Evolutionary conservation across 768 basidiomycete species (phyloP).

Genomic region (Tricholoma furcatifolium): DNA sequence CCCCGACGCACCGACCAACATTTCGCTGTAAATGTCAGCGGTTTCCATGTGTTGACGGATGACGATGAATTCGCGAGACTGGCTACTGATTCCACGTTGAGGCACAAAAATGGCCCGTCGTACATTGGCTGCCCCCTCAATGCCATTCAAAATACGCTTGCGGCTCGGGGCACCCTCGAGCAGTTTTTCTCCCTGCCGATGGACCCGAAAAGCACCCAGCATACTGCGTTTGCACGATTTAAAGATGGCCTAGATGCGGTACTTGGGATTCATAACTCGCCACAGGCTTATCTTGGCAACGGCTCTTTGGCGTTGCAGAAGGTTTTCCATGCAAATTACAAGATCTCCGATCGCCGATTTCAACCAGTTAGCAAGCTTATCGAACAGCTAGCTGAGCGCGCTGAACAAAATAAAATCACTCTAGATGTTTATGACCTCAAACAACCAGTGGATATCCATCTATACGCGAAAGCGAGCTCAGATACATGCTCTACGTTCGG

Average conservation of each 20-base stretch:
- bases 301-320: slow-evolving; percentile 35
- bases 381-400: slow-evolving; percentile 26
- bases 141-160: slow-evolving; percentile 33
- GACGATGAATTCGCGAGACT: slow-evolving; percentile 32
- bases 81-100: slow-evolving; percentile 24
- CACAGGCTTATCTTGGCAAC: slow-evolving; percentile 37
- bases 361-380: slow-evolving; percentile 35
- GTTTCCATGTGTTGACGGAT: slow-evolving; percentile 35
- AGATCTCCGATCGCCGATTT: slow-evolving; percentile 31
- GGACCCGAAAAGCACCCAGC: slow-evolving; percentile 28
- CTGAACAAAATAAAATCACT: slow-evolving; percentile 26
- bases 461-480: slow-evolving; percentile 28
- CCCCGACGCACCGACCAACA: slow-evolving; percentile 33
- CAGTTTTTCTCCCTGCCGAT: slow-evolving; percentile 37
- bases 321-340: slow-evolving; percentile 40
- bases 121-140: slow-evolving; percentile 32
- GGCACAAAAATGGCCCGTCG: slow-evolving; percentile 31
- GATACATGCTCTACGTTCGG: slow-evolving; percentile 33
- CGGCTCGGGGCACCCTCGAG: slow-evolving; percentile 34
- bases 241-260: slow-evolving; percentile 27
- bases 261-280: slow-evolving; percentile 22
- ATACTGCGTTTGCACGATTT: slow-evolving; percentile 44
- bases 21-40: slow-evolving; percentile 44
- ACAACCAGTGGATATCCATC: slow-evolving; percentile 34
- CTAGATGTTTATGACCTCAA: slow-evolving; percentile 28